Evolutionary conservation across 768 basidiomycete species (phyloP).

Genomic region (Lactarius hatsudake): DNA sequence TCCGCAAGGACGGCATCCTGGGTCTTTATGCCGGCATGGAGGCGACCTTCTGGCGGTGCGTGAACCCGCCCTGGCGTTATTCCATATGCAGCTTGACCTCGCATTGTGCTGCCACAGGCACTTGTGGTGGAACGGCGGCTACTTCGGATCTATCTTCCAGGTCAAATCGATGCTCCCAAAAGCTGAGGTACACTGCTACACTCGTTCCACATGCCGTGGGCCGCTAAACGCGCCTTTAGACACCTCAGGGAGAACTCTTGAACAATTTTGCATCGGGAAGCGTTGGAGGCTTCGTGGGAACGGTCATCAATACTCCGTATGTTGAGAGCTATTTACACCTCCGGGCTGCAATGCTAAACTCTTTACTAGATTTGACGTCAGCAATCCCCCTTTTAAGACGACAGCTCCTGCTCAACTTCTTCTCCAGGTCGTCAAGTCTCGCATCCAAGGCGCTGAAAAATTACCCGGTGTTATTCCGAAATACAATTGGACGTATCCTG

Average conservation of each 20-base stretch:
- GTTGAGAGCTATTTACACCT: conserved; percentile 29
- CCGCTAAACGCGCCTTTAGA: conserved; percentile 3
- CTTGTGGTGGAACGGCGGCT: conserved; percentile 92
- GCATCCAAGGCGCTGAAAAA: conserved; percentile 77
- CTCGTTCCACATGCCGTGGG: neutral
- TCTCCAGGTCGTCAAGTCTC: conserved; percentile 86
- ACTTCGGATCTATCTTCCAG: conserved; percentile 91
- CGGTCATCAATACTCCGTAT: conserved; percentile 88
- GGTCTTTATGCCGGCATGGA: conserved; percentile 96
- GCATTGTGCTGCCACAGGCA: conserved; percentile 46
- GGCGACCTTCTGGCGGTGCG: conserved; percentile 92
- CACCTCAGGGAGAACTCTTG: conserved; percentile 41
- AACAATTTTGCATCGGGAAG: conserved; percentile 94
- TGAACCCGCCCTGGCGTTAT: neutral
- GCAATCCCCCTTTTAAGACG: neutral
- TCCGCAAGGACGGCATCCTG: conserved; percentile 74
- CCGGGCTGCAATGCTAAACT: neutral
- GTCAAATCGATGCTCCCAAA: conserved; percentile 79
- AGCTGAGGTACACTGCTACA: conserved; percentile 57
- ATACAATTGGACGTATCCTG: conserved; percentile 95
- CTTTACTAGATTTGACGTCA: conserved; percentile 46
- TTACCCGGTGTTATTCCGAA: conserved; percentile 60
- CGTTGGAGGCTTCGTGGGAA: conserved; percentile 88
- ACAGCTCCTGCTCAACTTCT: neutral
- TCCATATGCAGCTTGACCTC: neutral